Percentiles rank a stretch among this genome's conserved stretches.
These are phyloP conservation scores for Chenopodium album DNA, from an alignment of 148 eudicot species.

Conservation along the genomic window DNA sequence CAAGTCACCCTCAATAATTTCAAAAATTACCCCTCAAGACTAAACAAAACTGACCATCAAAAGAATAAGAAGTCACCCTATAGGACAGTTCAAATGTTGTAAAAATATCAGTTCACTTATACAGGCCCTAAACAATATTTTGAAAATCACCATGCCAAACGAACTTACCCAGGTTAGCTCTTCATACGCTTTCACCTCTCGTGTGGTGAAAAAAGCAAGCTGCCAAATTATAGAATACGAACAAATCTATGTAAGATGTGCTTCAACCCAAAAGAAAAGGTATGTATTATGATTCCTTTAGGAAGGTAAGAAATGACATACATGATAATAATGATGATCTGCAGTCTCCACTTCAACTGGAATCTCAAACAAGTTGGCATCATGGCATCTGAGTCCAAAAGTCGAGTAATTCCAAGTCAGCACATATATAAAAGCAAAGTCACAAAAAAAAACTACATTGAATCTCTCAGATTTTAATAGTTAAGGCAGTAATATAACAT, in stretches of 20 bases:
- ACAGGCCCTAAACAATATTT: neutral
- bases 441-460: neutral
- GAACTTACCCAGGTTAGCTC: conserved; percentile 68
- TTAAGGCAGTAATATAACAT: neutral
- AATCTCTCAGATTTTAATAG: neutral
- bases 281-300: neutral
- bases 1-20: neutral
- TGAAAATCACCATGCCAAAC: neutral
- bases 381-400: conserved; percentile 44
- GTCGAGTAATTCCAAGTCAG: neutral
- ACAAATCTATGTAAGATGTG: neutral
- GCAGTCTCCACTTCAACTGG: conserved; percentile 71
- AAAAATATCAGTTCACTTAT: neutral
- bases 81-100: too few relatives aligned
- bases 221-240: conserved; percentile 22
- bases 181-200: conserved; percentile 52
- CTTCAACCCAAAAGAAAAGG: neutral
- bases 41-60: too few relatives aligned
- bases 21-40: too few relatives aligned
- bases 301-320: conserved; percentile 19
- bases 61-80: too few relatives aligned
- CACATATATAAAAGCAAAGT: neutral
- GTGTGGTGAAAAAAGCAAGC: conserved; percentile 68
- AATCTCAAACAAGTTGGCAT: conserved; percentile 54
- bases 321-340: conserved; percentile 77